Conservation (phyloP, 1,139 yeast species). For the Pichia sorboxylosa region DNA sequence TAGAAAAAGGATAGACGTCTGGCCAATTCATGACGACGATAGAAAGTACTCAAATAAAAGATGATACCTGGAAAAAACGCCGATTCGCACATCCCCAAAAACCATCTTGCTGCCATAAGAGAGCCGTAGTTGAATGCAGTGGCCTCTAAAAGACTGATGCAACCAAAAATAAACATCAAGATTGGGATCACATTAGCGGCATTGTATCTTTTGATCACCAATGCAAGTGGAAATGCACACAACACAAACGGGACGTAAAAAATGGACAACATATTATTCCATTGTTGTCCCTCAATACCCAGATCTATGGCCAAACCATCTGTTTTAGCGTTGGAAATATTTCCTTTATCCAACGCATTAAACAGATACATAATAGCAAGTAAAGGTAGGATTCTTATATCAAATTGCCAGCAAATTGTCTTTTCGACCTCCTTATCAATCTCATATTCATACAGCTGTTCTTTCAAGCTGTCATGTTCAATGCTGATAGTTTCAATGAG, state of each 20-base stretch:
- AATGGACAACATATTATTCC: constrained; percentile 42
- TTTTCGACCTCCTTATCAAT: no score
- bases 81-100: constrained; percentile 47
- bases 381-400: constrained; percentile 23
- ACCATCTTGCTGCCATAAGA: constrained; percentile 40
- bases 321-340: constrained; percentile 50
- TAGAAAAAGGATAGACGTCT: constrained; percentile 38
- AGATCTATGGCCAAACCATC: constrained; percentile 46
- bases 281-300: constrained; percentile 35
- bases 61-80: constrained; percentile 48
- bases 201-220: constrained; percentile 30
- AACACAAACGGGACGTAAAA: constrained; percentile 45
- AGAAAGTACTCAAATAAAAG: constrained; percentile 36
- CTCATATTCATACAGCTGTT: no score
- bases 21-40: constrained; percentile 35
- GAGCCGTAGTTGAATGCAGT: constrained; percentile 31
- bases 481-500: no score
- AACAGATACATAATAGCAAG: constrained; percentile 17
- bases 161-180: no score
- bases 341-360: constrained; percentile 39
- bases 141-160: neutral
- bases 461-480: no score
- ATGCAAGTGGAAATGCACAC: constrained; percentile 43
- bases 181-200: neutral
- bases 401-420: no score